A percentile compares a stretch with the other conserved stretches of the same genome.
phyloP scores from a whole-genome alignment of 1,284 basidiomycete genomes.

The Vanrija pseudolonga region DNA sequence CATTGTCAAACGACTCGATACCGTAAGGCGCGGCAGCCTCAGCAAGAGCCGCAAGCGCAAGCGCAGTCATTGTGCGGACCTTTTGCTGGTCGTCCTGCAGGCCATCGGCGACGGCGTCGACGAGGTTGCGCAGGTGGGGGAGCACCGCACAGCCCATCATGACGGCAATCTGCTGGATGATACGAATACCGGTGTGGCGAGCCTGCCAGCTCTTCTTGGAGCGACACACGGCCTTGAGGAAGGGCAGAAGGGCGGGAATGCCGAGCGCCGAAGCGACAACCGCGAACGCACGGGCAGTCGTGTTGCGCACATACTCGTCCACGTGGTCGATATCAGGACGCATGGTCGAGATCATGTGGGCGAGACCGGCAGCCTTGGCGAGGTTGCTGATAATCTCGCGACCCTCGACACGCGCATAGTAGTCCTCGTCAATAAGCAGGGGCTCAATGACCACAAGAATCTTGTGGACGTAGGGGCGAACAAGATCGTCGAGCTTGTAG shows the following conservation, averaged over 20 bases:
- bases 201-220: conserved; percentile 99
- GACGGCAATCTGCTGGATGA: conserved; percentile 98
- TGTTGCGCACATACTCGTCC: conserved; percentile 99
- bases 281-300: conserved; percentile 97
- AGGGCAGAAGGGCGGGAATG: conserved; percentile 94
- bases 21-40: conserved; percentile 98
- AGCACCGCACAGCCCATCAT: conserved; percentile 99
- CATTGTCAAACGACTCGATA: conserved; percentile 98
- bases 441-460: conserved; percentile 99
- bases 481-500: conserved; percentile 98
- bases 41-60: conserved; percentile 92
- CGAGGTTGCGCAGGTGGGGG: conserved; percentile 92
- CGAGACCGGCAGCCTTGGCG: conserved; percentile 96
- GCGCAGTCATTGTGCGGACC: conserved; percentile 97
- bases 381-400: conserved; percentile 99
- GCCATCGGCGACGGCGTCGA: conserved; percentile 94
- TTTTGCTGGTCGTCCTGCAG: conserved; percentile 98
- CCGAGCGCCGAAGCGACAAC: conserved; percentile 98
- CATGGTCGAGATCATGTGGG: conserved; percentile 99
- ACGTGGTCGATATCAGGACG: conserved; percentile 99
- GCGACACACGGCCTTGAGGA: conserved; percentile 96
- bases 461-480: conserved; percentile 98
- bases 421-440: conserved; percentile 97
- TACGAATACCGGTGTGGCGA: conserved; percentile 97
- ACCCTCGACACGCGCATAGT: conserved; percentile 98